phyloP scores from a whole-genome alignment of 208 protist genomes.

The Trypanosoma lewisi region DNA sequence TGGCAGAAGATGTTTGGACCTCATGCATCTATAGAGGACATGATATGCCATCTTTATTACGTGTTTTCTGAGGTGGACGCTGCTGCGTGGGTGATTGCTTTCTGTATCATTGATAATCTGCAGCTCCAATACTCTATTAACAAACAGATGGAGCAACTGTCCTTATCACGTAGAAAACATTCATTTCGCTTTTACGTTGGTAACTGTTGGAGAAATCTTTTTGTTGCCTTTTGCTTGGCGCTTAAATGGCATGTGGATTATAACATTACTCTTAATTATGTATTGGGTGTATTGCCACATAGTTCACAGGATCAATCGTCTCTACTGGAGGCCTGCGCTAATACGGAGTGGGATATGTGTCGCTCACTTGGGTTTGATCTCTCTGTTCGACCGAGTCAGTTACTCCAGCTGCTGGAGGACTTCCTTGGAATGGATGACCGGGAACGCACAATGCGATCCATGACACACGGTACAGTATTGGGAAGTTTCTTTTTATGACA shows the following conservation, averaged over 20 bases:
- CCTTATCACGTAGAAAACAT: not conserved
- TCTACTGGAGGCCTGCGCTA: slow-evolving; percentile 26
- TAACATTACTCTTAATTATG: slow-evolving; percentile 48
- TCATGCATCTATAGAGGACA: slow-evolving; percentile 26
- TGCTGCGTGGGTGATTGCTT: slow-evolving; percentile 68
- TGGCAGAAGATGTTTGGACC: slow-evolving; percentile 31
- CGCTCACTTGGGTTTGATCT: slow-evolving; percentile 51
- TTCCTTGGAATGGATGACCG: slow-evolving; percentile 52
- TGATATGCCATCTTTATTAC: slow-evolving; percentile 66
- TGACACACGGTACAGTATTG: not conserved
- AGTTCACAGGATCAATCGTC: not conserved
- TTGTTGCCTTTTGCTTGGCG: slow-evolving; percentile 61
- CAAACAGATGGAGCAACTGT: slow-evolving; percentile 14
- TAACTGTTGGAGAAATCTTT: slow-evolving; percentile 39
- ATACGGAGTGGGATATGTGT: slow-evolving; percentile 36
- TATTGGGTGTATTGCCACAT: slow-evolving; percentile 51
- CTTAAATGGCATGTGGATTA: slow-evolving; percentile 81
- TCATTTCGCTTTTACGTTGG: slow-evolving; percentile 13
- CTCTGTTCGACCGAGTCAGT: slow-evolving; percentile 24
- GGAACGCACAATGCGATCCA: slow-evolving; percentile 24
- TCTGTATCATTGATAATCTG: slow-evolving; percentile 68
- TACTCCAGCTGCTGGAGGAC: slow-evolving; percentile 48
- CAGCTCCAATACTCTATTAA: slow-evolving; percentile 50
- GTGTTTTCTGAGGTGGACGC: slow-evolving; percentile 47
- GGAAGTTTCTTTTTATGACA: not conserved